Evolutionary conservation across 306 rosid species (phyloP), one percentile per base, ranked within the genome.

Genomic region (Vachellia collinsii): DNA sequence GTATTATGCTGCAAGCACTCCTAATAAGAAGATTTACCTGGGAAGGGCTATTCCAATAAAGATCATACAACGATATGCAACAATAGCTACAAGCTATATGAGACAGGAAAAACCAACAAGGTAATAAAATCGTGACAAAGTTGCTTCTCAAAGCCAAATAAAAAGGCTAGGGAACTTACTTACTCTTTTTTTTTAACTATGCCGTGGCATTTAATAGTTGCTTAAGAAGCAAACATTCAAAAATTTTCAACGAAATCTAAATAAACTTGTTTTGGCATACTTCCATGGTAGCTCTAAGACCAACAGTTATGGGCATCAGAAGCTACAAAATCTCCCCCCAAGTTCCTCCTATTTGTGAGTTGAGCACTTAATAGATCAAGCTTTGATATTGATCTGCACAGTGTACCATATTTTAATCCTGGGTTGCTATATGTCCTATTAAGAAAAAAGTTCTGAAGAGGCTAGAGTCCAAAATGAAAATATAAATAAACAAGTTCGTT

Each of bases 1-100:
- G 76, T 58, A 6, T 48, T 25, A 10, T 22, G 61, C 42, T 66
- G 65, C 62, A 77, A 50, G 63, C 46, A 43, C 76, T 37, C 59
- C 51, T 37, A 3, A 47, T n/a, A 51, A n/a, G 53, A 44, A 43
- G 59, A 29, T 14, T 67, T 76, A 56, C 65, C n/a, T 25, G 23
- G n/a, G 64, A 74, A 76, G 77, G 20, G 42, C 73, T 76, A 59
- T 46, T 72, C 46, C 68, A 25, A 64, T 70, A 53, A 14, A 19
- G 29, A 41, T 54, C 50, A 53, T 13, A 61, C 11, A 61, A 59
- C 36, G 75, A 38, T 37, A 36, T 13, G 23, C 70, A 79, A 71
- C 74, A 79, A 71, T 11, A 56, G 71, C 25, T 12, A 59, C 29
- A 78, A 78, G 67, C 71, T 17, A 69, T 22, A 34, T 3, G 34